Percentiles rank a stretch among this genome's conserved stretches.
Evolutionary conservation across 2,329 filamentous ascomycete genomes (phyloP).

Genomic region (Aspergillus quadricinctus): DNA sequence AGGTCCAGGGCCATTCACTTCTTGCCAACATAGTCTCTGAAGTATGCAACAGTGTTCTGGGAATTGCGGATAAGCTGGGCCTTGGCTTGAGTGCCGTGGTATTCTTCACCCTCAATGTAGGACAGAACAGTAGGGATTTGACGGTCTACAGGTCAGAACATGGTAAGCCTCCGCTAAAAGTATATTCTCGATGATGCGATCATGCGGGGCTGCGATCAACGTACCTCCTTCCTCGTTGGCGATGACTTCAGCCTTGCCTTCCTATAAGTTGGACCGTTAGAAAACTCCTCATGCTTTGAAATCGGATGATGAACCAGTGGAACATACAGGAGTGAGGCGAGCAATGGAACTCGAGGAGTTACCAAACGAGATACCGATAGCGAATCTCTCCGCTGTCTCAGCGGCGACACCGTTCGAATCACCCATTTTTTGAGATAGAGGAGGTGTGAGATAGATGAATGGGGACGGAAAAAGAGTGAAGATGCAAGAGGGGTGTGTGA

Average conservation of each 20-base stretch:
- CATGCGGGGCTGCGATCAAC: slow-evolving; percentile 27
- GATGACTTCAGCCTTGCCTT: slow-evolving; percentile 96
- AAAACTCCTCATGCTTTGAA: neutral
- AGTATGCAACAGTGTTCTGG: slow-evolving; percentile 89
- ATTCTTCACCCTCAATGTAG: slow-evolving; percentile 94
- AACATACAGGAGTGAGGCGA: slow-evolving; percentile 63
- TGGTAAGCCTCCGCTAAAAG: slow-evolving; percentile 10
- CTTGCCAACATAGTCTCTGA: slow-evolving; percentile 92
- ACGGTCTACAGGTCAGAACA: slow-evolving; percentile 59
- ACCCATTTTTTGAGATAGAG: slow-evolving; percentile 36
- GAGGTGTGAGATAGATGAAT: slow-evolving; percentile 9
- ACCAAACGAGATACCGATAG: slow-evolving; percentile 95
- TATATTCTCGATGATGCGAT: neutral
- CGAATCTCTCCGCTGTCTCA: slow-evolving; percentile 51
- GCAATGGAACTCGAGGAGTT: slow-evolving; percentile 98
- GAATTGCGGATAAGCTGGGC: slow-evolving; percentile 87
- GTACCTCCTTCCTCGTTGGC: slow-evolving; percentile 96
- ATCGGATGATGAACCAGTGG: slow-evolving; percentile 1
- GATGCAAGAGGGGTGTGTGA: slow-evolving; percentile 14
- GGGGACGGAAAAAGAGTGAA: slow-evolving; percentile 17
- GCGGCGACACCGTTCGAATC: slow-evolving; percentile 49
- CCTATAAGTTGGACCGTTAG: slow-evolving; percentile 40
- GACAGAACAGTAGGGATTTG: slow-evolving; percentile 94
- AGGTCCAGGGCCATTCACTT: slow-evolving; percentile 53
- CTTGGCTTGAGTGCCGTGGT: slow-evolving; percentile 94